Conservation (phyloP, 768 basidiomycete genomes). For the Infundibulicybe gibba region DNA sequence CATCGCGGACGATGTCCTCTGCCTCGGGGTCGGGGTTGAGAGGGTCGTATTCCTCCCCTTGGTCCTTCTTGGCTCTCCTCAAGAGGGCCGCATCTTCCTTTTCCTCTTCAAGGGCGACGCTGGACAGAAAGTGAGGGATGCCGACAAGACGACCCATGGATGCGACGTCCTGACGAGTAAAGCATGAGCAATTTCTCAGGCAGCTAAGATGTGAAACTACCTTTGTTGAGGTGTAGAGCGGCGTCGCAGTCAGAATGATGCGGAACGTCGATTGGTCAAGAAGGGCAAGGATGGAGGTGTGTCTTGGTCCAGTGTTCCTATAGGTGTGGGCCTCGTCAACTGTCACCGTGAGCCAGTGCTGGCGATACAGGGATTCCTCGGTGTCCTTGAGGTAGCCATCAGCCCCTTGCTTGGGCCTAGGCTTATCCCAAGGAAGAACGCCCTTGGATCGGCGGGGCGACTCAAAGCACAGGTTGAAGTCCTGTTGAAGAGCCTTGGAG, state of each 20-base stretch:
- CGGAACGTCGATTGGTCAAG: constrained; percentile 3
- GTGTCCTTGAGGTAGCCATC: no score
- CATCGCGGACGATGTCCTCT: neutral
- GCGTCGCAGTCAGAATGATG: constrained; percentile 23
- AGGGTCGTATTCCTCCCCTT: no score
- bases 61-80: constrained; percentile 8
- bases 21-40: constrained; percentile 11
- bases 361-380: no score
- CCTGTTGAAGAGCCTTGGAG: no score
- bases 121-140: constrained; percentile 15
- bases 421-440: no score
- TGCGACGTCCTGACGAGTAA: constrained; percentile 16
- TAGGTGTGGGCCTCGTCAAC: no score
- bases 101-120: constrained; percentile 12
- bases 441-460: no score
- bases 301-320: no score
- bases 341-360: no score
- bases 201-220: constrained; percentile 3
- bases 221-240: constrained; percentile 20
- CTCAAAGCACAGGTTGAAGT: no score
- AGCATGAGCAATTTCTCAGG: neutral
- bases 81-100: constrained; percentile 9
- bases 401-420: no score
- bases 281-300: constrained; percentile 11
- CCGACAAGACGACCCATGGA: constrained; percentile 21